Conservation (phyloP, 345 rosid species). For the Arabis alpina region DNA sequence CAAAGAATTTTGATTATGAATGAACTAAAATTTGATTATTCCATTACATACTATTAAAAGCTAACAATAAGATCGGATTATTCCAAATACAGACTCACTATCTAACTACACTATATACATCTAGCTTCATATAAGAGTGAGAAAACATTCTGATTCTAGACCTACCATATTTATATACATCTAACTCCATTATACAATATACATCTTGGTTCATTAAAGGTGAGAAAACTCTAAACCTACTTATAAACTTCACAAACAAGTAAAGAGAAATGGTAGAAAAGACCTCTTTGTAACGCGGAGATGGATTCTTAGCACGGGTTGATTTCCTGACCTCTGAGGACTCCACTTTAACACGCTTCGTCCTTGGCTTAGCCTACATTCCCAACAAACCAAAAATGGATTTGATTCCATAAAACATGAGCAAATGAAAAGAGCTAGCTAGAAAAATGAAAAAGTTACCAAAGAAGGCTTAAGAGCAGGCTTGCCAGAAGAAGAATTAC, state of each 20-base stretch:
- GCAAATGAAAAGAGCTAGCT: neutral
- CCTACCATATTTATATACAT: no score
- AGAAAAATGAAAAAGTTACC: slow-evolving; percentile 37
- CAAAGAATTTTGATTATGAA: neutral
- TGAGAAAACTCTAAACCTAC: no score
- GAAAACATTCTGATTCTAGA: no score
- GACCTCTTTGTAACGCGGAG: slow-evolving; percentile 79
- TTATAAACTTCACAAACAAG: neutral
- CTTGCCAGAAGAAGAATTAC: slow-evolving; percentile 12
- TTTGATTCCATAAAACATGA: neutral
- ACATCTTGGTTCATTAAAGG: no score
- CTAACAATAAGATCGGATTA: neutral
- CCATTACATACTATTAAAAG: neutral
- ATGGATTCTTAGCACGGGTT: slow-evolving; percentile 58
- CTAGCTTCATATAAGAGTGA: neutral
- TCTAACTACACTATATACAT: no score
- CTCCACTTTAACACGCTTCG: slow-evolving; percentile 37
- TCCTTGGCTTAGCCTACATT: slow-evolving; percentile 48
- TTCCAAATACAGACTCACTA: slow-evolving; percentile 21
- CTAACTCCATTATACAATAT: no score
- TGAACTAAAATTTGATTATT: neutral
- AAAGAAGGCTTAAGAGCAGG: slow-evolving; percentile 49
- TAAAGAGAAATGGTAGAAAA: neutral
- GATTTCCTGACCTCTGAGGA: slow-evolving; percentile 65
- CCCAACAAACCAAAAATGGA: neutral